Conservation (phyloP, 2,329 filamentous ascomycete species). For the Alternaria sp. region DNA sequence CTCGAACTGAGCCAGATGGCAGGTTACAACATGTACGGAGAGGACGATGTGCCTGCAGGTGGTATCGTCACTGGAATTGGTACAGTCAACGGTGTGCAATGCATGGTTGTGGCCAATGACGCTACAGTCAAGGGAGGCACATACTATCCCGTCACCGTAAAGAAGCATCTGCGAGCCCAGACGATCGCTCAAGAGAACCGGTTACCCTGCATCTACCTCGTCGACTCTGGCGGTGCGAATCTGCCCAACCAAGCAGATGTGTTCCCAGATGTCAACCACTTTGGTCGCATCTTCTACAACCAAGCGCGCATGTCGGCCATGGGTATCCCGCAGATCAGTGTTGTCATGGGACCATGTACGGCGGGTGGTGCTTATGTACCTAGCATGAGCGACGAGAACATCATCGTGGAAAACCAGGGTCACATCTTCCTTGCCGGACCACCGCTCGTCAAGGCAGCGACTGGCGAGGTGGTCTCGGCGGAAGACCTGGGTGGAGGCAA, state of each 20-base stretch:
- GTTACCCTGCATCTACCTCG: slow-evolving; percentile 87
- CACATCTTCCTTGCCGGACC: slow-evolving; percentile 96
- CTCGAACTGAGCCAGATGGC: slow-evolving; percentile 93
- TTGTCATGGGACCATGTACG: slow-evolving; percentile 97
- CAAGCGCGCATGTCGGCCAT: slow-evolving; percentile 90
- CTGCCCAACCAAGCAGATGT: slow-evolving; percentile 94
- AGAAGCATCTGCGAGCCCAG: slow-evolving; percentile 95
- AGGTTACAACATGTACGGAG: slow-evolving; percentile 82
- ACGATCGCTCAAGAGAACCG: slow-evolving; percentile 87
- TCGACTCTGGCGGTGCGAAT: slow-evolving; percentile 94
- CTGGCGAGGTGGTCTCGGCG: slow-evolving; percentile 86
- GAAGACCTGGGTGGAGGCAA: slow-evolving; percentile 91
- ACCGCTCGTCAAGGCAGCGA: slow-evolving; percentile 93
- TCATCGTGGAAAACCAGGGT: slow-evolving; percentile 95
- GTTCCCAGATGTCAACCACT: slow-evolving; percentile 93
- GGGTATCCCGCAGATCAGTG: slow-evolving; percentile 90
- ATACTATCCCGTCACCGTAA: slow-evolving; percentile 96
- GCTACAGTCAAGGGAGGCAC: slow-evolving; percentile 97
- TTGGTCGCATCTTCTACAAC: slow-evolving; percentile 98
- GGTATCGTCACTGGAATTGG: slow-evolving; percentile 94
- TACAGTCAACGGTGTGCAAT: slow-evolving; percentile 86
- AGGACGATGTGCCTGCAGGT: slow-evolving; percentile 85
- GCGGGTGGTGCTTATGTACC: slow-evolving; percentile 95
- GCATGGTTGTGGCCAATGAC: slow-evolving; percentile 93
- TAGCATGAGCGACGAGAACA: slow-evolving; percentile 96